Evolutionary conservation across 2,329 filamentous ascomycete genomes (phyloP), one percentile per base, ranked within the genome.

Genomic region (Corinectria fuckeliana): DNA sequence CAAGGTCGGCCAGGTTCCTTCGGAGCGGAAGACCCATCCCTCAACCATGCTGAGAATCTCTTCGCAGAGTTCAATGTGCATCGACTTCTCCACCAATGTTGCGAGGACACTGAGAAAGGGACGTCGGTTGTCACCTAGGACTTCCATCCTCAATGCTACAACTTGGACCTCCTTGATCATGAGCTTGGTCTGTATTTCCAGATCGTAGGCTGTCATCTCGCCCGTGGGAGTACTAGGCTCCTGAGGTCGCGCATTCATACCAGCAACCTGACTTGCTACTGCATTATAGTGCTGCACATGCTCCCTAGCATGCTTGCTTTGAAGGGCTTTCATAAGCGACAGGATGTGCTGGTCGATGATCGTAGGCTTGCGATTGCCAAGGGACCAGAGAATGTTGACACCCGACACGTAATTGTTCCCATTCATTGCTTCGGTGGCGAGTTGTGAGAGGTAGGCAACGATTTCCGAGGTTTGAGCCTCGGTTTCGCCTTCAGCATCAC

Each of bases 161-260:
- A 97, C 88, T 70, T 98, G 93, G 62, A 99, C 93, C 9, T 93
- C 92, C 78, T 98, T 98, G 71, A 97, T 89, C 76, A 98, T 96
- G 39, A 99, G 80, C 57, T 91, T 89, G 8, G 92, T 93, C 64
- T 95, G 93, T n/a, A 96, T 86, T 70, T 96, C 91, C 26, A 93
- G 83, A 60, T 97, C 93, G 69, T 92, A 90, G 5, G 87, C 79
- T 54, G 89, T 88, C 73, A 92, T 83, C 61, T 90, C 85, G 20
- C 76, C 77, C 1, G 74, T 64, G 13, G 81, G 81, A 25, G 82
- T 81, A 62, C 79, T 83, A 14, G 87, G 83, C 18, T 88, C 85
- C 58, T 84, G 82, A 44, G 76, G 76, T 30, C 78, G 78, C 28
- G 79, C 63, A 69, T 76, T 74, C 64, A 76, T 54, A 64, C 77